phyloP scores from a whole-genome alignment of 257 asterid genomes.

The Jacaranda copaia region DNA sequence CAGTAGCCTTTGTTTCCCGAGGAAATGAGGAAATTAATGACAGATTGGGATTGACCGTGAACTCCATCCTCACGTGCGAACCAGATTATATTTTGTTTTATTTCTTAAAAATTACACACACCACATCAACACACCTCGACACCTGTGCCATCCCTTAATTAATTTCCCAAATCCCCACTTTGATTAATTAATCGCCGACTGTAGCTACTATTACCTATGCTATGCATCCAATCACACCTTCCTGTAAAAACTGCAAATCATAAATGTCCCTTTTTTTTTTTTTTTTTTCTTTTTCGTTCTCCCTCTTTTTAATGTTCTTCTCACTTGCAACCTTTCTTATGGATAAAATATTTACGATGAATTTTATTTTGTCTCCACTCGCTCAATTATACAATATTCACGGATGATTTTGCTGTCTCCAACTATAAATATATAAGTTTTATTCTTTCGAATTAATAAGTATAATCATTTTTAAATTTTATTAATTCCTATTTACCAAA shows the following conservation, averaged over 20 bases:
- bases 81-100: slow-evolving; percentile 15
- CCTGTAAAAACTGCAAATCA: neutral
- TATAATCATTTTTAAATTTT: too few relatives aligned
- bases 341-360: too few relatives aligned
- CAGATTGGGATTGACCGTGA: slow-evolving; percentile 53
- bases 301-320: too few relatives aligned
- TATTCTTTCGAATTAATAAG: too few relatives aligned
- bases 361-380: too few relatives aligned
- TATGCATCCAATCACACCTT: slow-evolving; percentile 26
- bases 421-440: too few relatives aligned
- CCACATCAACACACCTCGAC: slow-evolving; percentile 40
- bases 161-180: neutral
- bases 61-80: slow-evolving; percentile 69
- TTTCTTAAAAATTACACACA: neutral
- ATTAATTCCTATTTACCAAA: too few relatives aligned
- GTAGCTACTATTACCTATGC: slow-evolving; percentile 23
- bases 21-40: slow-evolving; percentile 32
- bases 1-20: slow-evolving; percentile 43
- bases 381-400: too few relatives aligned
- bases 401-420: too few relatives aligned
- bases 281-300: too few relatives aligned
- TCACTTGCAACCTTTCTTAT: too few relatives aligned
- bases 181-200: slow-evolving; percentile 50
- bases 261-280: too few relatives aligned
- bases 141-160: slow-evolving; percentile 39